A percentile compares a stretch with the other conserved stretches of the same genome.
Evolutionary conservation across 2,329 filamentous ascomycete species (phyloP).

Genomic region (Phialophora expanda): DNA sequence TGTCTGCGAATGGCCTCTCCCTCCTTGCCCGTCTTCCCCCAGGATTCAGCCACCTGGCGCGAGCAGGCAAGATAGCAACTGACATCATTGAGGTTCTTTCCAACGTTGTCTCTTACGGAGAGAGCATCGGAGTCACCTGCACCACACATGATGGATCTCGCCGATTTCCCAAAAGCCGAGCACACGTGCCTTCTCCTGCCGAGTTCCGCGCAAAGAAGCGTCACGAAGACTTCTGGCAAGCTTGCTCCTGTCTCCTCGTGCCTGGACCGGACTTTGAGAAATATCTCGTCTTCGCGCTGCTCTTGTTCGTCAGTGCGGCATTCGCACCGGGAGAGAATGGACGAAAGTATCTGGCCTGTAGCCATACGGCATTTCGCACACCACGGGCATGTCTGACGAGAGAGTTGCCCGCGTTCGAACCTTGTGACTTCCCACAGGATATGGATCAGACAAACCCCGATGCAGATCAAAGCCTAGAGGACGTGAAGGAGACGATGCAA

Average conservation of each 20-base stretch:
- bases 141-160: background rate
- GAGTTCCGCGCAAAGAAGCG: background rate
- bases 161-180: background rate
- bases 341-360: background rate
- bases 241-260: constrained; percentile 11
- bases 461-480: no score
- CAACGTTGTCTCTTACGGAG: constrained; percentile 9
- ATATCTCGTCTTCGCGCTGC: constrained; percentile 9
- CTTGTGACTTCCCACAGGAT: background rate
- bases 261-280: constrained; percentile 8
- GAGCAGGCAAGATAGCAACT: background rate
- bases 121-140: background rate
- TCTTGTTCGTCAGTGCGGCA: constrained; percentile 2
- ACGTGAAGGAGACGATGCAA: background rate
- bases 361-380: constrained; percentile 10
- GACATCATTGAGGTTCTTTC: constrained; percentile 8
- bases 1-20: background rate
- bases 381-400: constrained; percentile 1
- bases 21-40: background rate
- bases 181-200: background rate
- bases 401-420: background rate
- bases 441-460: background rate
- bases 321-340: constrained; percentile 1
- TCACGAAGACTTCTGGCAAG: constrained; percentile 12
- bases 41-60: constrained; percentile 4